Evolutionary conservation across 441 rosid genomes (phyloP).

Genomic region (Jatropha multifida): DNA sequence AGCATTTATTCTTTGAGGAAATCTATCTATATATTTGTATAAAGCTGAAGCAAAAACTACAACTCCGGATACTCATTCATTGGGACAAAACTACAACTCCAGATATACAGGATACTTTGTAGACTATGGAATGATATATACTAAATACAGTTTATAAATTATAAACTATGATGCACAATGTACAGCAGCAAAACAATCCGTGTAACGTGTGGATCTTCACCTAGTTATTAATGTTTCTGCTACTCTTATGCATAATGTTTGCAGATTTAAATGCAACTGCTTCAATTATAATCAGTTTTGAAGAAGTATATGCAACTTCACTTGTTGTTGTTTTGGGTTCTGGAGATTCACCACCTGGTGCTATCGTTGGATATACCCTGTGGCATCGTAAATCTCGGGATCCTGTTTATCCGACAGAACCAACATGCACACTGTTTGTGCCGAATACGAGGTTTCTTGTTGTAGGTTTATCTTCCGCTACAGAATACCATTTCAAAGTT

Average conservation of each 20-base stretch:
- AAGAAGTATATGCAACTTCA: constrained; percentile 62
- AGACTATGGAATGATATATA: no score
- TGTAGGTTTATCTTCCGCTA: constrained; percentile 59
- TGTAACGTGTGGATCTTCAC: no score
- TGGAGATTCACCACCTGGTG: constrained; percentile 36
- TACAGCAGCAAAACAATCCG: no score
- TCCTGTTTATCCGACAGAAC: constrained; percentile 49
- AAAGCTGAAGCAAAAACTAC: no score
- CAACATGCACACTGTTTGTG: constrained; percentile 47
- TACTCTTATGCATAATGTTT: background rate
- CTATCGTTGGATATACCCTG: constrained; percentile 43
- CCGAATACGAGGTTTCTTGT: constrained; percentile 61
- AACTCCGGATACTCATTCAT: no score
- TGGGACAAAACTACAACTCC: no score
- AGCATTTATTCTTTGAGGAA: no score
- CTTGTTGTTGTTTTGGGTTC: constrained; percentile 55
- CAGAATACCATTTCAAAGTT: constrained; percentile 63
- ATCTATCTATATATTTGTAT: no score
- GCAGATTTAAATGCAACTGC: constrained; percentile 37
- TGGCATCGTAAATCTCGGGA: constrained; percentile 63
- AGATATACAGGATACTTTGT: no score
- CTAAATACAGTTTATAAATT: no score
- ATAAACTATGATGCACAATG: no score
- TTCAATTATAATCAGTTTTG: constrained; percentile 47
- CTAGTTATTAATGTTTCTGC: background rate